Evolutionary conservation across 2,329 filamentous ascomycete genomes (phyloP).

Genomic region (Rhinocladiella similis): DNA sequence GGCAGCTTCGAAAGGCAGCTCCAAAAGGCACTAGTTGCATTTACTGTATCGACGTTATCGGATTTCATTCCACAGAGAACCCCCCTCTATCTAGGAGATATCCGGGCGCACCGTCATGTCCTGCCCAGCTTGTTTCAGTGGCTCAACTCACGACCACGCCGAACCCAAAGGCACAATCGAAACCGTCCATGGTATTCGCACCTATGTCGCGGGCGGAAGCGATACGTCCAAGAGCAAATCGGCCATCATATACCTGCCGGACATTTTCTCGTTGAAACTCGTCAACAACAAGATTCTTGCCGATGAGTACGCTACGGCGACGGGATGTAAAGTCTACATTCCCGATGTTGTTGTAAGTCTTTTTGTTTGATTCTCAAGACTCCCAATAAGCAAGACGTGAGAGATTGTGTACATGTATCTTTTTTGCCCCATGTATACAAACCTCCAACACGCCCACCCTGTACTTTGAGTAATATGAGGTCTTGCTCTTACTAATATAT

Average conservation of each 20-base stretch:
- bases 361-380: neutral
- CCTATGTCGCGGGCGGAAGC: slow-evolving; percentile 48
- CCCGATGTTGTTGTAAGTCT: slow-evolving; percentile 29
- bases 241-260: slow-evolving; percentile 55
- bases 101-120: slow-evolving; percentile 28
- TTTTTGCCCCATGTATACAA: too few relatives aligned
- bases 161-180: slow-evolving; percentile 46
- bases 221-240: slow-evolving; percentile 28
- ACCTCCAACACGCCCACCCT: too few relatives aligned
- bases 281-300: slow-evolving; percentile 55
- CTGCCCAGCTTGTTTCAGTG: slow-evolving; percentile 47
- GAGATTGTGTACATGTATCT: too few relatives aligned
- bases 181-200: slow-evolving; percentile 51
- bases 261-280: slow-evolving; percentile 58
- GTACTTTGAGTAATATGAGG: too few relatives aligned
- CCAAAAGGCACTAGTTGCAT: too few relatives aligned
- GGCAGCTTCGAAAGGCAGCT: too few relatives aligned
- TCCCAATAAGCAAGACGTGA: too few relatives aligned
- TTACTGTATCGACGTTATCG: too few relatives aligned
- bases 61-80: too few relatives aligned
- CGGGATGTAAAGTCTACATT: slow-evolving; percentile 30
- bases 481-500: too few relatives aligned
- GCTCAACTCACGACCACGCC: slow-evolving; percentile 45
- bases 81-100: too few relatives aligned
- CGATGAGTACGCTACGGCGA: slow-evolving; percentile 51